These are phyloP conservation scores for Mycena haematopus DNA, from an alignment of 768 basidiomycete genomes.

Conservation along the genomic window DNA sequence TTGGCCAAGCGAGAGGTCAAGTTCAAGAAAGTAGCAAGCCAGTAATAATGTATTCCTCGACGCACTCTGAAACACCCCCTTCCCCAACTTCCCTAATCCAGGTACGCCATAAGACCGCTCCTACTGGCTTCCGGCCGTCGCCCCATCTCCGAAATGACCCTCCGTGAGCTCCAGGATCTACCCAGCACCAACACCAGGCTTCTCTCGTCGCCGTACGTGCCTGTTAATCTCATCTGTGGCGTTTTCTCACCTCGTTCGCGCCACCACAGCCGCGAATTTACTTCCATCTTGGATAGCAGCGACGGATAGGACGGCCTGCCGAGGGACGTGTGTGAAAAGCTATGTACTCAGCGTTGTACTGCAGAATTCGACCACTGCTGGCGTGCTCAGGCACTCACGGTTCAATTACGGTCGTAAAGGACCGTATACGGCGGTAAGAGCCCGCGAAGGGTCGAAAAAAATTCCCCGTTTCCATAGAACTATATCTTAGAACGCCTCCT, in stretches of 20 bases:
- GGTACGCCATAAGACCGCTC: conserved; percentile 46
- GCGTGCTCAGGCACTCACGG: too few relatives aligned
- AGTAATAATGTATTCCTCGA: conserved; percentile 20
- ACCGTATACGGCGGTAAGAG: too few relatives aligned
- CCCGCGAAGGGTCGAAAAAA: too few relatives aligned
- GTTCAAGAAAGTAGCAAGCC: not conserved
- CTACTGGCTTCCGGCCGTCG: conserved; percentile 66
- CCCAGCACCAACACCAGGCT: conserved; percentile 66
- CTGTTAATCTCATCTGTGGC: conserved; percentile 14
- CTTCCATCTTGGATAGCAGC: too few relatives aligned
- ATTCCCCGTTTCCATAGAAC: too few relatives aligned
- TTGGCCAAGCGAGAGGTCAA: conserved; percentile 6
- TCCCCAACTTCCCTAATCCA: conserved; percentile 41
- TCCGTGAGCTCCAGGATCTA: conserved; percentile 74
- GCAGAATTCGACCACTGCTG: too few relatives aligned
- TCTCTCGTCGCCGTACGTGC: conserved; percentile 71
- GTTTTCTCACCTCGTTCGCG: conserved; percentile 23
- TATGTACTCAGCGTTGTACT: too few relatives aligned
- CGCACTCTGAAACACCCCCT: conserved; percentile 8
- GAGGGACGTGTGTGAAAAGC: too few relatives aligned
- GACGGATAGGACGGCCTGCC: too few relatives aligned
- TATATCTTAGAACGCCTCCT: too few relatives aligned
- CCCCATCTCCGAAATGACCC: conserved; percentile 68
- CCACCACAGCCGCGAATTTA: conserved; percentile 62
- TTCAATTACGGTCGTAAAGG: too few relatives aligned